Conservation (phyloP, 1,284 basidiomycete species). For the Cryptococcus sp. region DNA sequence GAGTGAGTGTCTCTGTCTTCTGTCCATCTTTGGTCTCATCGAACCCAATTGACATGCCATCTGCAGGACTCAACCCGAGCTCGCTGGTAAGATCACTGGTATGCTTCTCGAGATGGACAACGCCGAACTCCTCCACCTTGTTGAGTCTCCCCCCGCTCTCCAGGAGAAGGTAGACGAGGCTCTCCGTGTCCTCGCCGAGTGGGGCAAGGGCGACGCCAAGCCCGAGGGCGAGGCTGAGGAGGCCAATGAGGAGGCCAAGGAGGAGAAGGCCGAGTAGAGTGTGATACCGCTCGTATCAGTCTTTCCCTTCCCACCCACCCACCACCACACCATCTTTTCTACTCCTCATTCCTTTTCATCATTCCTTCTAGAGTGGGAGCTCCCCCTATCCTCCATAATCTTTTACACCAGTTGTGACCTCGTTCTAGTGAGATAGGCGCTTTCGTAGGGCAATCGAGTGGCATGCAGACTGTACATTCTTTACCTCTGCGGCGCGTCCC, state of each 20-base stretch:
- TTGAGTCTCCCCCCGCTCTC: conserved; percentile 76
- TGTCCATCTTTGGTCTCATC: conserved; percentile 3
- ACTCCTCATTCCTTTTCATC: background rate
- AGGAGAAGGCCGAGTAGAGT: conserved; percentile 21
- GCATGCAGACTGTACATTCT: conserved; percentile 12
- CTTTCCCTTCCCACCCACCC: background rate
- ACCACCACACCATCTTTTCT: conserved; percentile 2
- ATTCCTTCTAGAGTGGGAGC: too few relatives aligned
- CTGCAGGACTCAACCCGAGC: conserved; percentile 61
- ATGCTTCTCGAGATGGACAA: conserved; percentile 99
- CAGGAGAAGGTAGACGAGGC: conserved; percentile 86
- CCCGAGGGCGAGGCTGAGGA: conserved; percentile 23
- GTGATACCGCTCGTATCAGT: too few relatives aligned
- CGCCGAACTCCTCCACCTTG: conserved; percentile 76
- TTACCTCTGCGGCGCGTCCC: too few relatives aligned
- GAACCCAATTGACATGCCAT: conserved; percentile 9
- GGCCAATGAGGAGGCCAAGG: conserved; percentile 29
- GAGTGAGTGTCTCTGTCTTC: conserved; percentile 55
- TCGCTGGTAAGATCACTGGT: conserved; percentile 95
- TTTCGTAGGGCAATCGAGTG: conserved; percentile 7
- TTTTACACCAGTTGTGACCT: too few relatives aligned
- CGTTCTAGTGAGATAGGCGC: background rate
- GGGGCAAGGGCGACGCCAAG: conserved; percentile 40
- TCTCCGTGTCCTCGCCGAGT: conserved; percentile 50
- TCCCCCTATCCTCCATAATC: too few relatives aligned